These are phyloP conservation scores for Gentiana macrophylla DNA, from an alignment of 257 asterid genomes.

Conservation along the genomic window DNA sequence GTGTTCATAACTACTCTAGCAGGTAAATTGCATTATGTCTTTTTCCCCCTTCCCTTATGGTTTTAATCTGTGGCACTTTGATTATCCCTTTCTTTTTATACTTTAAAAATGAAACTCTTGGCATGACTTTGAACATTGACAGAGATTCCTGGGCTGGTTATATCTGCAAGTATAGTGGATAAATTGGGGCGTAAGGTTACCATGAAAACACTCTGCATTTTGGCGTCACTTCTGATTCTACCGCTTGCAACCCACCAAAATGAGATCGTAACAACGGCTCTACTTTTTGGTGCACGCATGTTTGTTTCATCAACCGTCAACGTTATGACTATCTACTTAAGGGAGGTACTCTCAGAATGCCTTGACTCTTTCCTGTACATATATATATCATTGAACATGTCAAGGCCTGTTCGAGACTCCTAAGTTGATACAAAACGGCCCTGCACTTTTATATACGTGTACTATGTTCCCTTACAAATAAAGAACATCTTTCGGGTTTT, in stretches of 20 bases:
- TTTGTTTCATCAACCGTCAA: constrained; percentile 35
- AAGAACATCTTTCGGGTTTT: no score
- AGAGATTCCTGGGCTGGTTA: constrained; percentile 50
- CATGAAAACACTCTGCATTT: constrained; percentile 32
- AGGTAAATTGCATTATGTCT: constrained; percentile 19
- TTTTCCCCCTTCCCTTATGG: background rate
- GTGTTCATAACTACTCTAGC: constrained; percentile 54
- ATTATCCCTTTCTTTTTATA: no score
- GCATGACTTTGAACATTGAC: constrained; percentile 2
- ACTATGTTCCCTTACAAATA: no score
- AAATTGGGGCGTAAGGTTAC: constrained; percentile 50
- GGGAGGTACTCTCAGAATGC: constrained; percentile 39
- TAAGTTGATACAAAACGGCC: no score
- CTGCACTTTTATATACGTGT: no score
- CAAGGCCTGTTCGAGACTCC: no score
- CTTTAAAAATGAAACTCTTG: no score
- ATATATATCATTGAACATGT: no score
- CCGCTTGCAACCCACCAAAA: constrained; percentile 39
- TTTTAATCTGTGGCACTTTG: no score
- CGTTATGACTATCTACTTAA: constrained; percentile 40
- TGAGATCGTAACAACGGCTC: constrained; percentile 25
- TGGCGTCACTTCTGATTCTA: constrained; percentile 34
- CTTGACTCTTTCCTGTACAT: background rate
- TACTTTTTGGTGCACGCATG: constrained; percentile 58
- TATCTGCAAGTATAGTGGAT: constrained; percentile 41